Evolutionary conservation across 345 rosid species (phyloP).

Genomic region (Corchorus capsularis): DNA sequence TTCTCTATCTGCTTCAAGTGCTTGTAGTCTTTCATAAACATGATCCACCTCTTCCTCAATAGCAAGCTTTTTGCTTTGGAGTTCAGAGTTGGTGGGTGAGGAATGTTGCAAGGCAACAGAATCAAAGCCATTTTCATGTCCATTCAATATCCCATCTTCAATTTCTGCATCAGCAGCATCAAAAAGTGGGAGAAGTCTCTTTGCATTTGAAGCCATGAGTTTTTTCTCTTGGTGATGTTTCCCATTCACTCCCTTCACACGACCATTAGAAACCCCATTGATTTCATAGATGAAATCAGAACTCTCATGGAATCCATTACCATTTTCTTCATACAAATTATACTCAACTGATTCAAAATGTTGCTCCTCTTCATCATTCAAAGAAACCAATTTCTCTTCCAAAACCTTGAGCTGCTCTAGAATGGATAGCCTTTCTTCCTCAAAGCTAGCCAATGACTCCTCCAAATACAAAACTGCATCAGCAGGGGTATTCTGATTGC

Average conservation of each 20-base stretch:
- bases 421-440: slow-evolving; percentile 82
- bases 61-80: slow-evolving; percentile 35
- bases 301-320: slow-evolving; percentile 42
- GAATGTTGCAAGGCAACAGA: slow-evolving; percentile 30
- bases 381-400: slow-evolving; percentile 73
- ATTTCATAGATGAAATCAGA: slow-evolving; percentile 29
- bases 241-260: slow-evolving; percentile 60
- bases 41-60: slow-evolving; percentile 84
- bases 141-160: slow-evolving; percentile 44
- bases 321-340: slow-evolving; percentile 34
- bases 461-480: slow-evolving; percentile 76
- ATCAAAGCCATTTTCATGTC: slow-evolving; percentile 33
- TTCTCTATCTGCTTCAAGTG: slow-evolving; percentile 90
- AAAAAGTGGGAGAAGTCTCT: slow-evolving; percentile 88
- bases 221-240: slow-evolving; percentile 38
- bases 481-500: slow-evolving; percentile 56
- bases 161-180: slow-evolving; percentile 64
- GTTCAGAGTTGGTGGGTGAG: slow-evolving; percentile 31
- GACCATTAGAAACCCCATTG: slow-evolving; percentile 58
- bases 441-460: slow-evolving; percentile 72
- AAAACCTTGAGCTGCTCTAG: slow-evolving; percentile 85
- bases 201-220: slow-evolving; percentile 53
- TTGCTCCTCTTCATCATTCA: slow-evolving; percentile 58
- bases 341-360: slow-evolving; percentile 43
- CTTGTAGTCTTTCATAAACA: slow-evolving; percentile 84